These are phyloP conservation scores for Bryum argenteum DNA, from an alignment of 225 moss, liverwort and hornwort genomes.

Conservation along the genomic window DNA sequence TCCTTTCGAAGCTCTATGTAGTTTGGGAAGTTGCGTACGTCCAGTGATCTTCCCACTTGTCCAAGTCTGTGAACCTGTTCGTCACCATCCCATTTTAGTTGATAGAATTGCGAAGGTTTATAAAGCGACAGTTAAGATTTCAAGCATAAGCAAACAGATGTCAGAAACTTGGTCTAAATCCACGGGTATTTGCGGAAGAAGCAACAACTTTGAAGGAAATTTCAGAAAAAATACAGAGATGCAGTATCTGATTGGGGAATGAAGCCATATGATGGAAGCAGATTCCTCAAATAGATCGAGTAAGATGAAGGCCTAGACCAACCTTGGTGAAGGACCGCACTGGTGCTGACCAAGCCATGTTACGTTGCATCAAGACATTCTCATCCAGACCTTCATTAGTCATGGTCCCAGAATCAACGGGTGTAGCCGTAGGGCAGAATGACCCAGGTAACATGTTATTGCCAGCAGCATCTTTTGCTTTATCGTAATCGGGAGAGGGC, in stretches of 20 bases:
- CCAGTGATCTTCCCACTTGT: slow-evolving; percentile 78
- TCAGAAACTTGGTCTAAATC: background rate
- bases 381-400: slow-evolving; percentile 62
- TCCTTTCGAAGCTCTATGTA: slow-evolving; percentile 71
- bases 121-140: background rate
- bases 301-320: slow-evolving; percentile 12
- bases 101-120: background rate
- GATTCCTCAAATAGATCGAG: slow-evolving; percentile 14
- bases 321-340: slow-evolving; percentile 87
- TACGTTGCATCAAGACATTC: slow-evolving; percentile 59
- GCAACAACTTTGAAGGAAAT: slow-evolving; percentile 2
- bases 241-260: background rate
- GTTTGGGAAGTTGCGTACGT: slow-evolving; percentile 69
- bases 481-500: slow-evolving; percentile 36
- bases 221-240: background rate
- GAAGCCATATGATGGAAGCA: slow-evolving; percentile 5
- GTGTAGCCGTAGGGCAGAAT: slow-evolving; percentile 51
- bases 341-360: slow-evolving; percentile 54
- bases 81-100: slow-evolving; percentile 13
- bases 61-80: slow-evolving; percentile 80
- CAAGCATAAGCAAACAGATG: slow-evolving; percentile 17
- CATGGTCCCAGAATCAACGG: slow-evolving; percentile 59
- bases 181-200: background rate
- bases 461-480: slow-evolving; percentile 55
- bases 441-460: slow-evolving; percentile 57